These are phyloP conservation scores for Cercospora janseana DNA, from an alignment of 2,329 filamentous ascomycete species.

Conservation along the genomic window DNA sequence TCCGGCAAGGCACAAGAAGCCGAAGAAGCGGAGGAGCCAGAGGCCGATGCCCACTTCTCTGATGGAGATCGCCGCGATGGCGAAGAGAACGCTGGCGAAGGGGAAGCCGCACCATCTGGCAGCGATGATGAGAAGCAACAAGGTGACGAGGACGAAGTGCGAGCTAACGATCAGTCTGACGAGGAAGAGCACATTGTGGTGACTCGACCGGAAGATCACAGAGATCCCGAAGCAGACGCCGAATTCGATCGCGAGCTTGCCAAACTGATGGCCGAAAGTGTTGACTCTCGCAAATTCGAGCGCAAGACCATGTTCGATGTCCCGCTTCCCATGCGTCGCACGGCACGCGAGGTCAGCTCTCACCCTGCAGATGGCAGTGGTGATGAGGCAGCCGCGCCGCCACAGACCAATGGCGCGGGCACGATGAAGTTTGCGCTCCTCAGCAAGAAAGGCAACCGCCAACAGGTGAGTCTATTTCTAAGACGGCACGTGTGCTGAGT, in stretches of 20 bases:
- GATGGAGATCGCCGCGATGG: slow-evolving; percentile 73
- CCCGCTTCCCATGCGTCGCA: slow-evolving; percentile 82
- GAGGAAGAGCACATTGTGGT: slow-evolving; percentile 88
- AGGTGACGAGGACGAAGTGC: slow-evolving; percentile 51
- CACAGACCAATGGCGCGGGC: slow-evolving; percentile 40
- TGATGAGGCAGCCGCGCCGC: slow-evolving; percentile 40
- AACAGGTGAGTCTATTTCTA: slow-evolving; percentile 76
- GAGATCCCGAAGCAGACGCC: slow-evolving; percentile 90
- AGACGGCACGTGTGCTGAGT: no score
- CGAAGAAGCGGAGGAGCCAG: slow-evolving; percentile 59
- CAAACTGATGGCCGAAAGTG: slow-evolving; percentile 96
- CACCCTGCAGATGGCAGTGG: slow-evolving; percentile 43
- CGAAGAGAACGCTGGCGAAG: slow-evolving; percentile 59
- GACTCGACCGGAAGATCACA: slow-evolving; percentile 81
- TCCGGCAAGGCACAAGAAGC: slow-evolving; percentile 66
- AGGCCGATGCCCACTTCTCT: slow-evolving; percentile 52
- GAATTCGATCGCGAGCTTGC: slow-evolving; percentile 98
- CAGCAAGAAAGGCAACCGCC: slow-evolving; percentile 92
- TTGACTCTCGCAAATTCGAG: slow-evolving; percentile 94
- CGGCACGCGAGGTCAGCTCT: slow-evolving; percentile 55
- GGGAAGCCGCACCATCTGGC: slow-evolving; percentile 49
- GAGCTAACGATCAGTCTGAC: slow-evolving; percentile 53
- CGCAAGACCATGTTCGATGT: slow-evolving; percentile 93
- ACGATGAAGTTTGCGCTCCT: slow-evolving; percentile 98
- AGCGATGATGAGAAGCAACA: slow-evolving; percentile 53